These are phyloP conservation scores for Emmonsiellopsis sp. DNA, from an alignment of 2,329 filamentous ascomycete species.

Conservation along the genomic window DNA sequence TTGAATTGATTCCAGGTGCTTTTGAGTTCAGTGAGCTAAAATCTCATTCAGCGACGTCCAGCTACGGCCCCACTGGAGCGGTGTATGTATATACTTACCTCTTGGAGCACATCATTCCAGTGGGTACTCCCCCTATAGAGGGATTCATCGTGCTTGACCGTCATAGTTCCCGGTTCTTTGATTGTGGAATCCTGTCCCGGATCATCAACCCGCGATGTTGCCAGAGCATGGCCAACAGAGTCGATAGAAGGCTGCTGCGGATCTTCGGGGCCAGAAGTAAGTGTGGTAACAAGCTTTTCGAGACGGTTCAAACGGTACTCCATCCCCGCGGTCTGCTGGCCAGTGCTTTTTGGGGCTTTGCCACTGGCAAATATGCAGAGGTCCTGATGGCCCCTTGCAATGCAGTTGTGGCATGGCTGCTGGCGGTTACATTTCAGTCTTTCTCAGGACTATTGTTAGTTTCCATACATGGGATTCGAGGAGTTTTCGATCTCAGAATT, in stretches of 20 bases:
- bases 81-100: conserved; percentile 19
- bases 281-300: conserved; percentile 16
- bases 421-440: conserved; percentile 4
- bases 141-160: conserved; percentile 15
- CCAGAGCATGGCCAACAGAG: too few species aligned
- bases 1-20: conserved; percentile 1
- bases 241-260: background rate
- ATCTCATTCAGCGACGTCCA: background rate
- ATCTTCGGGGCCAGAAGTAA: conserved; percentile 7
- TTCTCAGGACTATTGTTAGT: background rate
- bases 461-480: background rate
- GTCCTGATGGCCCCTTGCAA: background rate
- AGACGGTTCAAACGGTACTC: conserved; percentile 8
- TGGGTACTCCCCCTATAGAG: conserved; percentile 22
- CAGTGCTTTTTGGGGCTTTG: background rate
- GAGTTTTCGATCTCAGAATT: background rate
- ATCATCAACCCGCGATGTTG: background rate
- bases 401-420: conserved; percentile 2
- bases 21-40: conserved; percentile 1
- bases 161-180: conserved; percentile 7
- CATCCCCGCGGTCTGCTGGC: background rate
- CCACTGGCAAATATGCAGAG: background rate
- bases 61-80: background rate
- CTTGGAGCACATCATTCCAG: conserved; percentile 21
- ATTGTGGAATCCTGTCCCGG: background rate